A percentile compares a stretch with the other conserved stretches of the same genome.
These are phyloP conservation scores for Salicornia ramosissima DNA, from an alignment of 148 eudicot genomes.

Conservation along the genomic window DNA sequence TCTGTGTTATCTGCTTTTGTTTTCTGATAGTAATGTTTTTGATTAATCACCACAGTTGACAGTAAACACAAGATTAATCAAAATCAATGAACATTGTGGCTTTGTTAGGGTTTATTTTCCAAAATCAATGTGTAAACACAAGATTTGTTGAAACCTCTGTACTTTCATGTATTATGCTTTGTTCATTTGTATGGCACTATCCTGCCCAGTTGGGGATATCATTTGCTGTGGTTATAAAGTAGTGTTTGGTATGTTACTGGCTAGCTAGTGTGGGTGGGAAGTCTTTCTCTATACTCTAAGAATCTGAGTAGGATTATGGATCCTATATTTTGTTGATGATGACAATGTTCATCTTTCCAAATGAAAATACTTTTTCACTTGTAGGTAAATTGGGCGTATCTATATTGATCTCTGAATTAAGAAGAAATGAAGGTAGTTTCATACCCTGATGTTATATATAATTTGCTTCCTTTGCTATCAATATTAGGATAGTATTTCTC, in stretches of 20 bases:
- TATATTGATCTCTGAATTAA: constrained; percentile 89
- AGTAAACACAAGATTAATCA: too few species aligned
- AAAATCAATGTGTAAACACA: not conserved
- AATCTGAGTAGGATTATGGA: constrained; percentile 24
- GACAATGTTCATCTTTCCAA: constrained; percentile 66
- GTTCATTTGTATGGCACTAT: not conserved
- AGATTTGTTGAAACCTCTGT: not conserved
- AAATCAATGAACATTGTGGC: too few species aligned
- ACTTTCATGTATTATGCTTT: not conserved
- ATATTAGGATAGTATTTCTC: constrained; percentile 7
- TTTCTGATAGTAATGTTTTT: not conserved
- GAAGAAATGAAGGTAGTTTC: constrained; percentile 94
- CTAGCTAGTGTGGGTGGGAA: constrained; percentile 3
- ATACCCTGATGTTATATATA: constrained; percentile 44
- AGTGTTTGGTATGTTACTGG: not conserved
- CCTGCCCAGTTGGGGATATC: not conserved
- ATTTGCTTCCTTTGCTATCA: constrained; percentile 20
- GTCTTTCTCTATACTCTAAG: not conserved
- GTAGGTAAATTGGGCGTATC: constrained; percentile 91
- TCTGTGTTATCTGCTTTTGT: not conserved
- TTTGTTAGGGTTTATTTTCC: too few species aligned
- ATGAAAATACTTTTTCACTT: constrained; percentile 85
- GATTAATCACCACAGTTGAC: too few species aligned
- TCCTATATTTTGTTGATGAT: constrained; percentile 44
- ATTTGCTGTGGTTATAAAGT: not conserved